Evolutionary conservation across 257 asterid species (phyloP).

Genomic region (Lycium ferocissimum): DNA sequence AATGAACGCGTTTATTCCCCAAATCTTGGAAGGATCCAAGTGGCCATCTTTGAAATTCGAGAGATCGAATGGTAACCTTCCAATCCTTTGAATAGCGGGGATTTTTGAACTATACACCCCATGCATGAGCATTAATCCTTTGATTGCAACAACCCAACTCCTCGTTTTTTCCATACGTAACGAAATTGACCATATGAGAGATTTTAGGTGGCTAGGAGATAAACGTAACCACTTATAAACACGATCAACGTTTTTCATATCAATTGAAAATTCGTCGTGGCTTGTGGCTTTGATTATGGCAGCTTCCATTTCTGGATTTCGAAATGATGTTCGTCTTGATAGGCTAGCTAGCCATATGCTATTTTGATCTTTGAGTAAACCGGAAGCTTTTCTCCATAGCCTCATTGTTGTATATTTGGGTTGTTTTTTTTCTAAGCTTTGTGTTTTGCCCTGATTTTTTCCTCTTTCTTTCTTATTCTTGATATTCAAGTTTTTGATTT

Average conservation of each 20-base stretch:
- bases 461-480: no score
- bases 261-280: conserved; percentile 58
- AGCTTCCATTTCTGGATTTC: conserved; percentile 83
- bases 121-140: conserved; percentile 76
- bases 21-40: conserved; percentile 37
- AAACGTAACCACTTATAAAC: conserved; percentile 70
- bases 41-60: conserved; percentile 66
- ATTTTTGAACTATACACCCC: conserved; percentile 48
- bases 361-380: conserved; percentile 65
- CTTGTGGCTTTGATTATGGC: conserved; percentile 77
- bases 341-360: conserved; percentile 71
- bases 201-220: conserved; percentile 67
- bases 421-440: background rate
- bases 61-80: conserved; percentile 82
- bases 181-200: conserved; percentile 71
- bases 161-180: conserved; percentile 58
- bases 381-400: conserved; percentile 82
- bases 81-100: conserved; percentile 58
- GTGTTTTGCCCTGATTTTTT: conserved; percentile 1
- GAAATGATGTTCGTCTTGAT: conserved; percentile 59
- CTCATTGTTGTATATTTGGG: conserved; percentile 44
- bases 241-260: conserved; percentile 54
- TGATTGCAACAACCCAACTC: conserved; percentile 76
- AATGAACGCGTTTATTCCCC: conserved; percentile 65
- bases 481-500: background rate